These are phyloP conservation scores for Mycena indigotica DNA, from an alignment of 768 basidiomycete genomes.

Conservation along the genomic window DNA sequence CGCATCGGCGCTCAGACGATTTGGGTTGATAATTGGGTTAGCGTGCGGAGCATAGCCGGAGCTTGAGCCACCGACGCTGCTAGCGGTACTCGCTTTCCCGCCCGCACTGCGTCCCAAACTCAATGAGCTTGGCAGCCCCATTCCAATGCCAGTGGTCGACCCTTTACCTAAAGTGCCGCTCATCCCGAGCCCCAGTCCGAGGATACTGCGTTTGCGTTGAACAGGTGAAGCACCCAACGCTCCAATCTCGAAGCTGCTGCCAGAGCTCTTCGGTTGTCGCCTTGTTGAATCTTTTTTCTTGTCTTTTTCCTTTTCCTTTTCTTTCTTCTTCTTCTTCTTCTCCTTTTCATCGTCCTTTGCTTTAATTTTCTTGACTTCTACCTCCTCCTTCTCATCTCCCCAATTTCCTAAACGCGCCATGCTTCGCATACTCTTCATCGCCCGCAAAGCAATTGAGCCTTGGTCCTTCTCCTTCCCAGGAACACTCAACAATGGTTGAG, in stretches of 20 bases:
- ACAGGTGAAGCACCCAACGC: slow-evolving; percentile 48
- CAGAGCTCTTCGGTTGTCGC: slow-evolving; percentile 49
- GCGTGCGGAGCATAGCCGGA: slow-evolving; percentile 25
- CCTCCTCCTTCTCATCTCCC: slow-evolving; percentile 32
- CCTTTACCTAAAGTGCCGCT: background rate
- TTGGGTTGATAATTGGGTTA: slow-evolving; percentile 22
- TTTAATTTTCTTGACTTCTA: slow-evolving; percentile 37
- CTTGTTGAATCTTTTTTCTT: slow-evolving; percentile 35
- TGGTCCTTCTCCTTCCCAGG: slow-evolving; percentile 33
- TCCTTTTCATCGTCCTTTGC: slow-evolving; percentile 34
- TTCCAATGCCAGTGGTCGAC: slow-evolving; percentile 9
- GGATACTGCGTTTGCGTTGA: slow-evolving; percentile 62
- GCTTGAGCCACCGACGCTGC: slow-evolving; percentile 42
- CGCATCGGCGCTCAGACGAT: slow-evolving; percentile 37
- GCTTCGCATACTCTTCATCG: slow-evolving; percentile 75
- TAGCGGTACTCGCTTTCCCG: slow-evolving; percentile 28
- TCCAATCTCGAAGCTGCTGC: slow-evolving; percentile 73
- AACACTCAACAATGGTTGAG: slow-evolving; percentile 41
- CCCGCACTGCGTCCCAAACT: slow-evolving; percentile 16
- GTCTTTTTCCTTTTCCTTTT: slow-evolving; percentile 31
- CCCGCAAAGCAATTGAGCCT: slow-evolving; percentile 74
- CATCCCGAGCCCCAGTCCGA: slow-evolving; percentile 39
- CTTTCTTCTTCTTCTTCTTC: slow-evolving; percentile 30
- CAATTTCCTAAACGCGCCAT: slow-evolving; percentile 62
- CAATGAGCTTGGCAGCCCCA: slow-evolving; percentile 21